phyloP scores from a whole-genome alignment of 805 yeast genomes.

The Ogataea minuta region DNA sequence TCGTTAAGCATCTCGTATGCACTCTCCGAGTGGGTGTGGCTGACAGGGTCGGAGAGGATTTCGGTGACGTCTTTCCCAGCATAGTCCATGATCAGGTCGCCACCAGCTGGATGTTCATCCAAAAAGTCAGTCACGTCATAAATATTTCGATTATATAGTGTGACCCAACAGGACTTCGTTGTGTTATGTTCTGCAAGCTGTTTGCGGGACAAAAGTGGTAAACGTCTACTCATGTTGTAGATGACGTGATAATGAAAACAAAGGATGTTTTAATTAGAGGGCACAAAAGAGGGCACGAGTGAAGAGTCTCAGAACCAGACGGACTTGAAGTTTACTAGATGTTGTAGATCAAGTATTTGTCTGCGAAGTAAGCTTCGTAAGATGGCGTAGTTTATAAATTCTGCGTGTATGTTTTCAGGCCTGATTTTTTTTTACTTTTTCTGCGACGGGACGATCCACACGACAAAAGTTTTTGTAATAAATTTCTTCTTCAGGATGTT shows the following conservation, averaged over 20 bases:
- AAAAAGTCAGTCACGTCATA: constrained; percentile 77
- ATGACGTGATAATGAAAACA: not conserved
- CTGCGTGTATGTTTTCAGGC: too few species aligned
- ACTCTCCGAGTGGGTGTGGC: constrained; percentile 80
- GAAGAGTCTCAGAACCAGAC: not conserved
- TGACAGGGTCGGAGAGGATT: constrained; percentile 64
- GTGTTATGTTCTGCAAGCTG: constrained; percentile 55
- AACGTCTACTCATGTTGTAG: constrained; percentile 12
- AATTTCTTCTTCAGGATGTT: constrained; percentile 2
- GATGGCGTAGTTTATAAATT: too few species aligned
- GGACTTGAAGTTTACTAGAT: not conserved
- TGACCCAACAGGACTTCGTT: constrained; percentile 70
- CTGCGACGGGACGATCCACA: constrained; percentile 3
- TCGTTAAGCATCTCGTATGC: constrained; percentile 92
- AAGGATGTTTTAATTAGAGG: not conserved
- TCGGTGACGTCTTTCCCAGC: constrained; percentile 67
- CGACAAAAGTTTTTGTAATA: not conserved
- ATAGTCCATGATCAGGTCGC: constrained; percentile 52
- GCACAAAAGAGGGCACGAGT: not conserved
- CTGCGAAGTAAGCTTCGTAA: too few species aligned
- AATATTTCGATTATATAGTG: constrained; percentile 73
- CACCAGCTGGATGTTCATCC: constrained; percentile 73
- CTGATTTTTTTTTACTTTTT: not conserved
- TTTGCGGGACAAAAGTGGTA: constrained; percentile 60
- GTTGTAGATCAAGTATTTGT: not conserved